Evolutionary conservation across 2,329 filamentous ascomycete species (phyloP), one percentile per base, ranked within the genome.

Genomic region (Trichoderma breve): DNA sequence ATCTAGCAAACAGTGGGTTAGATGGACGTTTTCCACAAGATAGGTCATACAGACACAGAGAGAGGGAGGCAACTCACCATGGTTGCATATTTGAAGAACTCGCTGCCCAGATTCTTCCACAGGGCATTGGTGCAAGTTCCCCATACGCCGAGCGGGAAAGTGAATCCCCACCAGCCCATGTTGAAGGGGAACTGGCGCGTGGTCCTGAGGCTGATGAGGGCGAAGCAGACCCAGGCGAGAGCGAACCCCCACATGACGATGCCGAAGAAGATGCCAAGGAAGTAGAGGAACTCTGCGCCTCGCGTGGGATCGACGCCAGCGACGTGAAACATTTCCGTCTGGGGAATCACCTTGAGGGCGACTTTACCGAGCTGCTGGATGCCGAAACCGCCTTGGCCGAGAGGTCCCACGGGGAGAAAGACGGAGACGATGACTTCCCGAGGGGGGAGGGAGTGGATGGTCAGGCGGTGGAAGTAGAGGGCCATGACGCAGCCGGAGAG

Each of bases 381-480:
- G 63, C 83, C 86, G 76, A 87, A 93, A 2, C 88, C 89, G 15
- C 90, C 91, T 78, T 91, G 89, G 0, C 90, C 90, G 0, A 92
- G 80, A 0, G 91, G 90, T 0, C 91, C 90, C 0, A 93, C 83
- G 0, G 91, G 91, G 0, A 93, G 81, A 74, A 93, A 91, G 7
- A 89, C 87, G 2, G 88, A 91, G 11, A 92, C 90, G 57, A 93
- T 90, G 70, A 90, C 87, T 76, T 92, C 91, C 63, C 87, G 84
- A 1, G 90, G 87, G 0, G 91, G 91, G 15, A 93, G 84, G 51
- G 89, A 89, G 79, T 93, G 87, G 3, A 93, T 79, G 4, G 88
- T 89, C 11, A 93, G 83, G 12, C 91, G 89, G 72, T 91, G 88
- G 77, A 92, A 92, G 80, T 93, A 93, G 47, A 93, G 86, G 12